Base-by-base conservation (phyloP, 2,329 filamentous ascomycete species). In the Aspergillus latus region DNA sequence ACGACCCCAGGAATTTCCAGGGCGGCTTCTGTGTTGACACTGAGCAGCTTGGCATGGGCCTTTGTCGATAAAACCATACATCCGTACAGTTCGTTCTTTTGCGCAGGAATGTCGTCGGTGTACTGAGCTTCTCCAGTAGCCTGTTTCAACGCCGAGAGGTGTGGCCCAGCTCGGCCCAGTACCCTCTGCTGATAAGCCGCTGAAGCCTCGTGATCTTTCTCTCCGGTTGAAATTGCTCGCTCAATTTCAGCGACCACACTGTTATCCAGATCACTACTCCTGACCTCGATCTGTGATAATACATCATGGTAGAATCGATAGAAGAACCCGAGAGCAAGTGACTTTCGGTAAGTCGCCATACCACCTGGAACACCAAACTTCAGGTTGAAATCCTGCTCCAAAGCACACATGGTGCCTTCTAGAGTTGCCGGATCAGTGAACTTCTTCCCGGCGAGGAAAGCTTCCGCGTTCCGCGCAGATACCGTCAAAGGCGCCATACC, bases 231-330 rank as follows among this genome's bases (percentile, higher is more conserved):
- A 10, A 97, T 87, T 6, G 85, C 85, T 61, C 94, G 81, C 69
- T 96, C 90, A 52, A 99, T 89, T 68, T 97, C 94, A 1, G 84
- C 83, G 39, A 95, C 82, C 0, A 87, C 91, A 62, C 96, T 87
- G 43, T 81, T 78, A 67, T 97, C 92, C 45, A 86, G 65, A 26
- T 83, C 78, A 1, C 76, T 68, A 36, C 78, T 73, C 39, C 78
- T 77, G 34, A 79, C 70, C 28, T 77, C 69, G 10, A 82, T 74
- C 29, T 82, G 81, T 0, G 84, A 81, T 42, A 97, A 79, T 0
- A 93, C 83, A 59, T 97, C 93, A 67, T 97, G 90, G 69, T 96
- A 97, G 74, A 97, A 99, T 39, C 92, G 87, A 74, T 97, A 97
- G 76, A 97, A 97, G 80, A 99, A 96, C 2, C 92, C 88, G 51